Base-by-base conservation (phyloP, 1,284 basidiomycete species). In the Pseudozyma sp. region DNA sequence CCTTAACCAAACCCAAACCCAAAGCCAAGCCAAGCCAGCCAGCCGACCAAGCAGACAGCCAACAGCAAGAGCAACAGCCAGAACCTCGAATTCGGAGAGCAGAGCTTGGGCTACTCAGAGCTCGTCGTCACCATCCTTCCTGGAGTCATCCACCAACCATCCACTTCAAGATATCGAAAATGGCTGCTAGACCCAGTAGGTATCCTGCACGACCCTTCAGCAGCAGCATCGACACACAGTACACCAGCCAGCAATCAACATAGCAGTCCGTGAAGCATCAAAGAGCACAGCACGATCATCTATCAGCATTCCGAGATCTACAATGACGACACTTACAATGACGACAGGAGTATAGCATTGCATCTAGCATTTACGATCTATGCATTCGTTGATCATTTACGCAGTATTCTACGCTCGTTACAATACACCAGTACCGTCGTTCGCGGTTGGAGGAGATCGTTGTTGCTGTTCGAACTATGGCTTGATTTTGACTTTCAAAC, bases 181-280 rank as follows among this genome's bases (percentile, higher is more conserved):
- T 78, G 76, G 76, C 76, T 76, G 72, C 76, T 76, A 69, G 76
- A 78, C 76, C 76, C 59, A 78, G 76, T 78, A 76, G 61, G 76
- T 71, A 76, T 70, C 54, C 39, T 53, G 48, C 21, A 43, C 62
- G 47, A 43, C 58, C 43, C 53, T 48, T 40, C 58, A 52, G 34
- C 59, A 64, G 51, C 53, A 64, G 51, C 53, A 59, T 44, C 49
- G 38, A 16, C 31, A 50, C 51, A 25, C 21, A 47, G 9, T 47
- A 58, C 25, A 43, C 11, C 45, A 35, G 40, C 51, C 44, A 45
- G 43, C 40, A 54, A 6, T 43, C 40, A 48, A 25, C 31, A 2
- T 19, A 55, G 35, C 40, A 11, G 47, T 39, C 21, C 39, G 34
- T 16, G 11, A 21, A 31, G 19, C 38, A 39, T 58, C 14, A 48